Evolutionary conservation across 805 yeast species (phyloP).

Genomic region (Clavispora vitiphila): DNA sequence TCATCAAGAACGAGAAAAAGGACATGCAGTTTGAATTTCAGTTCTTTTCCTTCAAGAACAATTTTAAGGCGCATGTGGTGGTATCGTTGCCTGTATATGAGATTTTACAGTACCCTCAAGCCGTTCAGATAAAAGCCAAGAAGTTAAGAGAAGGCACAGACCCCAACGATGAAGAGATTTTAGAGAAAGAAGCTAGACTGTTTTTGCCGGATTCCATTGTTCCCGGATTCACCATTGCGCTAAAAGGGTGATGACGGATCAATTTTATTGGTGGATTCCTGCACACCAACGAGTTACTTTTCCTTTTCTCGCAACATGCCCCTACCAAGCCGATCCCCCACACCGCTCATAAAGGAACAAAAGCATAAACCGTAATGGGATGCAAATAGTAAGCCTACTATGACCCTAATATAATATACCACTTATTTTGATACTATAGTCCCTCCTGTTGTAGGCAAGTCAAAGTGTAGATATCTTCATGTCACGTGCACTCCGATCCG

Average conservation of each 20-base stretch:
- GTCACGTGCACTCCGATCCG: not conserved
- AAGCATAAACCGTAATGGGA: no score
- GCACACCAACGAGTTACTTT: no score
- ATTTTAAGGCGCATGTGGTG: conserved; percentile 4
- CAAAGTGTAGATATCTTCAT: not conserved
- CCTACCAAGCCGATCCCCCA: no score
- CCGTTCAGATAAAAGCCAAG: conserved; percentile 1
- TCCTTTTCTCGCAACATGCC: no score
- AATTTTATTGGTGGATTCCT: no score
- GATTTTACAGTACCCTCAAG: conserved; percentile 4
- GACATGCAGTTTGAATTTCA: conserved; percentile 5
- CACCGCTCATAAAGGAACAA: no score
- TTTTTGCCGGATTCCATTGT: not conserved
- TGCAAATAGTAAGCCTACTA: not conserved
- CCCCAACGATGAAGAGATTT: not conserved
- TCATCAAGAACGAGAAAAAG: conserved; percentile 1
- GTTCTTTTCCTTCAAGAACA: conserved; percentile 3
- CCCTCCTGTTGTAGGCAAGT: not conserved
- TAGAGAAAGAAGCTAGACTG: not conserved
- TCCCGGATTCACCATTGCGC: not conserved
- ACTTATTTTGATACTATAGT: no score
- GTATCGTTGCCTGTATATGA: conserved; percentile 4
- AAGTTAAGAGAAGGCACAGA: not conserved
- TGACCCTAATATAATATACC: no score
- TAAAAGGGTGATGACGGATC: not conserved